Conservation (phyloP, 805 yeast genomes). For the Tetrapisispora pingtungensis region DNA sequence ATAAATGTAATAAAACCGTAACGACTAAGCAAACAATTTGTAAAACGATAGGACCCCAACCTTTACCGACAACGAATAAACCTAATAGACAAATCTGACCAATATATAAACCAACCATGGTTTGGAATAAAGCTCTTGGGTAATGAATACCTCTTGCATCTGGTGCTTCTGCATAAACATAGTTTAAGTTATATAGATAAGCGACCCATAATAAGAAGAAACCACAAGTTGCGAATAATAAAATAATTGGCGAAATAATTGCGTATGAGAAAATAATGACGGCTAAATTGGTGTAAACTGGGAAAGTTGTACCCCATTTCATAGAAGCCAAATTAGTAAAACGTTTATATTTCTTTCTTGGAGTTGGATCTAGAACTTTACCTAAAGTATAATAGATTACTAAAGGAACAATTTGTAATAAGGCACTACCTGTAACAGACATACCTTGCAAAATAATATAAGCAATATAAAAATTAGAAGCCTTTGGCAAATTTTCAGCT, state of each 20-base stretch:
- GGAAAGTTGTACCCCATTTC: conserved; percentile 70
- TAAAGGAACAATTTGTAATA: conserved; percentile 52
- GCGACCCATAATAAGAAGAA: conserved; percentile 68
- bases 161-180: conserved; percentile 54
- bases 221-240: conserved; percentile 62
- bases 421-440: conserved; percentile 51
- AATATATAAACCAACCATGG: conserved; percentile 76
- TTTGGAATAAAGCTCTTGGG: conserved; percentile 82
- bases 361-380: conserved; percentile 46
- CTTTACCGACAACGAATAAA: conserved; percentile 77
- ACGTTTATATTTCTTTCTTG: conserved; percentile 57
- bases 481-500: conserved; percentile 59
- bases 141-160: conserved; percentile 77
- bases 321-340: conserved; percentile 43
- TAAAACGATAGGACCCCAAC: conserved; percentile 88
- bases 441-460: conserved; percentile 63
- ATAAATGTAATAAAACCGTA: conserved; percentile 61
- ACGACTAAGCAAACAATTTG: conserved; percentile 54
- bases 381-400: conserved; percentile 53
- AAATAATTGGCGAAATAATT: conserved; percentile 72
- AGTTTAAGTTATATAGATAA: conserved; percentile 65
- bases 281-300: conserved; percentile 62
- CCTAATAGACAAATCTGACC: conserved; percentile 85
- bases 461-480: conserved; percentile 64
- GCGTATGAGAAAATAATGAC: conserved; percentile 59